Conservation (phyloP, 2,329 filamentous ascomycete species). For the Alternaria brassicicola region DNA sequence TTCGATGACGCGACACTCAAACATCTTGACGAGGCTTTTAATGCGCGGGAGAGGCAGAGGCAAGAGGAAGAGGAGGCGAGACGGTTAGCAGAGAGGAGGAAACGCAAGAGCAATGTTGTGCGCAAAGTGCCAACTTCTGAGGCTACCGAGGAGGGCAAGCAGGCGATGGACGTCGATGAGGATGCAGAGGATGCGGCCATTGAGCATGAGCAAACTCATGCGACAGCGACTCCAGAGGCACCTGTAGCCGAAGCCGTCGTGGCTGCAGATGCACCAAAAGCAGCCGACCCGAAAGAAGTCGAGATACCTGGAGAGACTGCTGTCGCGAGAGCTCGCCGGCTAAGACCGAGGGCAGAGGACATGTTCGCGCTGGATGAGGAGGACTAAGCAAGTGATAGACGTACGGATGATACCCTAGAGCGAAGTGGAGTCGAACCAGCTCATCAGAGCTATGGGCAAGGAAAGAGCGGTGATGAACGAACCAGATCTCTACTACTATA, state of each 20-base stretch:
- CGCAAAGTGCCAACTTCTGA: constrained; percentile 13
- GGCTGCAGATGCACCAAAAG: background rate
- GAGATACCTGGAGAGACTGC: constrained; percentile 41
- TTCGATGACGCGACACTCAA: constrained; percentile 40
- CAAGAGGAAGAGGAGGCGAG: constrained; percentile 68
- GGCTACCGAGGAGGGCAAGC: constrained; percentile 23
- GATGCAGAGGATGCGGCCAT: constrained; percentile 4
- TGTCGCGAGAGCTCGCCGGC: constrained; percentile 43
- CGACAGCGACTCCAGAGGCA: background rate
- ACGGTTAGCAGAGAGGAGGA: constrained; percentile 61
- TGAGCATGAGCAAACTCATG: background rate
- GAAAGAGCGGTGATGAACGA: constrained; percentile 1
- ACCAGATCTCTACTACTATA: background rate
- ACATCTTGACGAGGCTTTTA: constrained; percentile 39
- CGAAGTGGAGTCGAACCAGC: background rate
- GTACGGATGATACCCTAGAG: constrained; percentile 10
- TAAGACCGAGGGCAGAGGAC: constrained; percentile 47
- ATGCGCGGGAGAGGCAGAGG: constrained; percentile 48
- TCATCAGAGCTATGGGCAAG: background rate
- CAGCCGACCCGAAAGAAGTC: background rate
- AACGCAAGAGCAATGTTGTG: constrained; percentile 23
- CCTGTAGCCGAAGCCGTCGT: background rate
- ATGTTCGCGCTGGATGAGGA: constrained; percentile 47
- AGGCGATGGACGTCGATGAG: constrained; percentile 28
- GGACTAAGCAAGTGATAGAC: background rate